Conservation (phyloP, 148 eudicot genomes). For the Chenopodium berlandieri region DNA sequence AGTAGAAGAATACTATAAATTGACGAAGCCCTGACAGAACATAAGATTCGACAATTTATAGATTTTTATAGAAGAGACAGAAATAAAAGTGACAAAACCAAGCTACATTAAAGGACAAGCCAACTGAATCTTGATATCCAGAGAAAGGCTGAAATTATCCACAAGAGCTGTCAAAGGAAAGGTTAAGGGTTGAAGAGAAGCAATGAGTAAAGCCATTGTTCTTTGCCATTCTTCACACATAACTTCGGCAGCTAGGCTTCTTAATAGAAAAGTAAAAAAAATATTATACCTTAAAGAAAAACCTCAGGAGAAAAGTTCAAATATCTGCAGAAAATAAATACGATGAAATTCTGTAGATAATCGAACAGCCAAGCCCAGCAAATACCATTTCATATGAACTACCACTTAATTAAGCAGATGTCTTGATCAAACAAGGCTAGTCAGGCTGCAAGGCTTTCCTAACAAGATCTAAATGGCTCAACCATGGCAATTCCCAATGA, state of each 20-base stretch:
- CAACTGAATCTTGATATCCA: not conserved
- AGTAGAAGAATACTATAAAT: conserved; percentile 77
- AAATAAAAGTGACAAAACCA: not conserved
- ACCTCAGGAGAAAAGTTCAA: not conserved
- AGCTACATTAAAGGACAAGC: not conserved
- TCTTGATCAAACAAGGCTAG: not conserved
- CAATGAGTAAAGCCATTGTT: not conserved
- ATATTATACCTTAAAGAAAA: not conserved
- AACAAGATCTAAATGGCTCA: not conserved
- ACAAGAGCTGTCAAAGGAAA: not conserved
- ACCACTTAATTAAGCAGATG: not conserved
- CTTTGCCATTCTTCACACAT: not conserved
- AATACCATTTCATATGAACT: not conserved
- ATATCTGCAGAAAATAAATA: not conserved
- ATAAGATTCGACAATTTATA: not conserved
- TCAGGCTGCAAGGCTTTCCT: not conserved
- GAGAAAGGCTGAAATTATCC: not conserved
- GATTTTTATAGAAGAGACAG: not conserved
- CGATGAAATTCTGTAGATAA: not conserved
- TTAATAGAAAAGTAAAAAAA: not conserved
- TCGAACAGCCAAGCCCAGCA: not conserved
- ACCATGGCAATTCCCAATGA: not conserved
- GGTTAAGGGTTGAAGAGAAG: not conserved
- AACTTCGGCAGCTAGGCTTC: not conserved
- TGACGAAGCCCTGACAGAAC: conserved; percentile 71